Conservation (phyloP, 345 rosid species). For the Melaleuca alternifolia region DNA sequence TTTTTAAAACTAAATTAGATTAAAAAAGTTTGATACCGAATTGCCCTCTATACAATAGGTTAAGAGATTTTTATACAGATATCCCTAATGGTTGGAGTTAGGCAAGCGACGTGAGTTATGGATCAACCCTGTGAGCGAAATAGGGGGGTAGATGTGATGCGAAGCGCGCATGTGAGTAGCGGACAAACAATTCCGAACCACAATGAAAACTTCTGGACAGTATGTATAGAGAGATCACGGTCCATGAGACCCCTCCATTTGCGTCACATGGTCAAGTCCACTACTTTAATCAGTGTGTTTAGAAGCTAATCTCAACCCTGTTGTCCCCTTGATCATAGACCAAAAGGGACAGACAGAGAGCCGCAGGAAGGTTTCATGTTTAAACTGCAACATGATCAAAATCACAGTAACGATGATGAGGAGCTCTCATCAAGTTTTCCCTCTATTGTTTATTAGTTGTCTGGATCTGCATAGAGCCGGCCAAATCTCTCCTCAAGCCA, state of each 20-base stretch:
- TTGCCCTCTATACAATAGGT: rapidly evolving
- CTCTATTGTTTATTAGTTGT: conserved; percentile 22
- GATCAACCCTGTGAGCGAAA: neutral
- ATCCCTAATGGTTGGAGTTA: neutral
- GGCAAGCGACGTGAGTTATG: neutral
- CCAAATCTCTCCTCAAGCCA: conserved; percentile 28
- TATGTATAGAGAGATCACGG: too few species aligned
- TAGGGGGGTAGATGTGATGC: neutral
- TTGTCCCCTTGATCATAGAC: neutral
- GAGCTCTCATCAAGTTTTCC: neutral
- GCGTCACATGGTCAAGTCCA: neutral
- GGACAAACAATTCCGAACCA: neutral
- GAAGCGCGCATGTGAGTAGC: neutral
- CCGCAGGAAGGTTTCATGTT: neutral
- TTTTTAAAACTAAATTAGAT: neutral
- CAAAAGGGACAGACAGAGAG: neutral
- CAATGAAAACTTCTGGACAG: neutral
- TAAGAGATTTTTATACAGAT: neutral
- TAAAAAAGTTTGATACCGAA: neutral
- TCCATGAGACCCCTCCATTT: neutral
- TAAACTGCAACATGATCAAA: conserved; percentile 5
- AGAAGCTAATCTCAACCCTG: neutral
- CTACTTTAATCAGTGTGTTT: neutral
- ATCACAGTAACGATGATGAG: neutral
- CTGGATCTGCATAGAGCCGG: conserved; percentile 19